Base-by-base conservation (phyloP, 345 rosid species). In the Arabidopsis thaliana region DNA sequence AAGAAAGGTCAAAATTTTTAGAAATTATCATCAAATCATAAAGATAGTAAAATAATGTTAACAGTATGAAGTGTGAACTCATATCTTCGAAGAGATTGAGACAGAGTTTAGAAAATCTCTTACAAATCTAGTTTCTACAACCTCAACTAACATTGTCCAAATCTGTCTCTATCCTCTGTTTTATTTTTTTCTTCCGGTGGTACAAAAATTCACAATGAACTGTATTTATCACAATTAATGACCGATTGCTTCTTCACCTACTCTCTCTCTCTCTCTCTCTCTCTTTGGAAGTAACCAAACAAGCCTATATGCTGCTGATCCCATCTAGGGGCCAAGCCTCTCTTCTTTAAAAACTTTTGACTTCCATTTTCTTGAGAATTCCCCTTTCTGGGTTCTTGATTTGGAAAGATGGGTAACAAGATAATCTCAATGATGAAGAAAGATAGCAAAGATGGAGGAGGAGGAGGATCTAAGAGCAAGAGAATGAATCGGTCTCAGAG, bases 391-490 rank as follows among this genome's bases (percentile, higher is more conserved):
- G 55, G 59, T 73, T 52, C 36, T 40, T 3, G 62, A 44, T 42
- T 69, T 57, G 73, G 50, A 59, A 68, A n/a, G 49, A 94, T 94
- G 99, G 99, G 99, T 65, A 94, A 94, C 73, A 79, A 81, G 34
- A 82, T 94, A 57, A 79, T 90, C 9, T 86, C 95, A 76, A 84
- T 86, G 96, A 63, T 74, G 49, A 94, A 89, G 87, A 94, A 87
- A 82, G 96, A 90, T 2, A 41, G 49, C 65, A 82, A 62, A 75
- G 78, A 70, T 70, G 97, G 88, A 81, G 32, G 88, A 81, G 32
- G 88, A 81, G 96, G 89, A 82, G 97, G 88, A 82, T 87, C 96
- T 2, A 90, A 80, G 71, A 91, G 99, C 83, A 94, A 82, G 83
- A 80, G 96, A 58, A 59, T 86, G 80, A 91, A 91, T 23, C 80